Base-by-base conservation (phyloP, 140 eudicot species). In the Erigeron philadelphicus region DNA sequence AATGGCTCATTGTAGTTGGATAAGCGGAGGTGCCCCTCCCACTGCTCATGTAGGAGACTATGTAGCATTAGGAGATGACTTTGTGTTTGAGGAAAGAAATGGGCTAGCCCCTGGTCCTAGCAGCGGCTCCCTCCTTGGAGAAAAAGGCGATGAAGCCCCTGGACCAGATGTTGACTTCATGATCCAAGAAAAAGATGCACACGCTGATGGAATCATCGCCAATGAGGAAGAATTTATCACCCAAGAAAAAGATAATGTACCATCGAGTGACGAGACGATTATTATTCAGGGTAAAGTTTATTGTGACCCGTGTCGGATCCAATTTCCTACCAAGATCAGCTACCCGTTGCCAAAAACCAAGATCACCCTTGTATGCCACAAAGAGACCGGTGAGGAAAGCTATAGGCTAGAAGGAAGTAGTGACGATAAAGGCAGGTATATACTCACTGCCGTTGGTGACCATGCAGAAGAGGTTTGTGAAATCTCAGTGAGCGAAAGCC, bases 281-380 rank as follows among this genome's bases (percentile, higher is more conserved):
- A 9, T 31, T 13, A 78, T 89, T 9, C 76, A 78, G 13, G 95
- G 95, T 68, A 46, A 68, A 44, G 90, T 89, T 49, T 89, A 80
- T 38, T 89, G 96, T 6, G 96, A 89, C 80, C 79, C 82, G 0
- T 89, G 96, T 60, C 82, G 90, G 19, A 79, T 81, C 38, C 83
- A 84, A 44, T 84, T 84, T 64, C 72, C 66, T 1, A 89, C 87
- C 54, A 78, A 78, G 31, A 57, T 86, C 57, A 84, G 88, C 65
- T 72, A 61, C 54, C 60, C 80, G 21, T 70, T 70, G 41, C 17
- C 66, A 18, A 12, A 19, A 50, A 62, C 84, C 8, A 66, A 46
- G 53, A 76, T 85, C 11, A 8, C 46, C 25, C 73, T 86, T 54
- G 64, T 65, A 61, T 86, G 93, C 72, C 75, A 75, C 43, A 81